These are phyloP conservation scores for Calocybe indica DNA, from an alignment of 768 basidiomycete species.

Conservation along the genomic window DNA sequence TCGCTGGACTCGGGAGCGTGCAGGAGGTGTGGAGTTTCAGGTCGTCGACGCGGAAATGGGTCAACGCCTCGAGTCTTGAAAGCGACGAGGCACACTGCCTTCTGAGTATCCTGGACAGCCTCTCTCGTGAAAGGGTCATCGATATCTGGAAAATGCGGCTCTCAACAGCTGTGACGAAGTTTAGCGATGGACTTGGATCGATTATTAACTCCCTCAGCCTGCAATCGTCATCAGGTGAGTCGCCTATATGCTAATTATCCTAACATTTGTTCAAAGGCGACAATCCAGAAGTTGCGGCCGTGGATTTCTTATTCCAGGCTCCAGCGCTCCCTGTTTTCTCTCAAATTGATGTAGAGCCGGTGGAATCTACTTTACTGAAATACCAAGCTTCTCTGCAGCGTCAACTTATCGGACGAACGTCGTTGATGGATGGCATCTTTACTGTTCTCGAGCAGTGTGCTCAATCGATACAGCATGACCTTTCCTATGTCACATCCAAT, in stretches of 20 bases:
- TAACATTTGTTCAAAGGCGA: no score
- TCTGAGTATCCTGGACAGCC: constrained; percentile 41
- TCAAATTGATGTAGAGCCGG: constrained; percentile 28
- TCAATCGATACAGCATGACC: constrained; percentile 51
- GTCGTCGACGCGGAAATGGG: constrained; percentile 40
- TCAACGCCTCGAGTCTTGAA: constrained; percentile 38
- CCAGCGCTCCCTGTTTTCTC: constrained; percentile 41
- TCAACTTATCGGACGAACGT: constrained; percentile 62
- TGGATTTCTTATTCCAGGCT: constrained; percentile 51
- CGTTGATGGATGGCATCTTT: constrained; percentile 53
- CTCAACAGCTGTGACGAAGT: constrained; percentile 38
- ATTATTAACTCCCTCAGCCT: constrained; percentile 26
- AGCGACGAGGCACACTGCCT: constrained; percentile 41
- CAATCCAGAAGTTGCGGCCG: constrained; percentile 43
- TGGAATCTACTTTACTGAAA: constrained; percentile 47
- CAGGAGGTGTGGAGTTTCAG: constrained; percentile 73
- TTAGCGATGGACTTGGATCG: constrained; percentile 35
- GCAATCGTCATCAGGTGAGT: no score
- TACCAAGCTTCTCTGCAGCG: constrained; percentile 57
- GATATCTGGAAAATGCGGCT: constrained; percentile 49
- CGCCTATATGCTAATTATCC: no score
- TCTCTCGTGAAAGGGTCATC: constrained; percentile 47
- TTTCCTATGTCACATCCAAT: constrained; percentile 36
- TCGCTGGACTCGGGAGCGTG: constrained; percentile 50
- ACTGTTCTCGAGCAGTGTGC: constrained; percentile 56